Evolutionary conservation across 768 basidiomycete genomes (phyloP), one percentile per base, ranked within the genome.

Genomic region (Phlebiopsis flavidoalba): DNA sequence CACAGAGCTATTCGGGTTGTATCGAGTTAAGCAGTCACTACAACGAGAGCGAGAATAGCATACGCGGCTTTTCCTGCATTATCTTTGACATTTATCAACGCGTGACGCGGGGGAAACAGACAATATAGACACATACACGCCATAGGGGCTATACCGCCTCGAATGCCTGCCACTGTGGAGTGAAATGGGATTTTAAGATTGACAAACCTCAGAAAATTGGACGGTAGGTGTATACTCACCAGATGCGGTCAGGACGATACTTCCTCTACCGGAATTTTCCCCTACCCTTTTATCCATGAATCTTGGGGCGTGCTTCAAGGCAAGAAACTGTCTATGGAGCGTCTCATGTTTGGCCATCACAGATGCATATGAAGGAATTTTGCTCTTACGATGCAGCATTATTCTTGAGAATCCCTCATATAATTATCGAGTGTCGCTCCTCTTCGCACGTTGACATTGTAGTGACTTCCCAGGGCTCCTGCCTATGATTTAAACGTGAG

Each of bases 1-100:
- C 57, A 53, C 53, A 36, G 53, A 31, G 8, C n/a, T 33, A 45
- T 17, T 12, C 40, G 17, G 8, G 40, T 17, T 6, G 26, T 31
- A 31, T 31, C 6, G 26, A 31, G 6, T 31, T 31, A 31, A 2
- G 26, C 2, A 31, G 26, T 31, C 26, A 31, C 26, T 31, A 31
- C 26, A 31, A 2, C 3, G 26, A 31, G 26, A 3, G 26, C 6
- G 26, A 31, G 26, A 14, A 31, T 8, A 11, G 77, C 87, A 74
- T 69, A 94, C 93, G 92, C 92, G 37, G 94, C 91, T 77, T 96
- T 96, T 65, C 90, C 91, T 54, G 93, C 93, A 65, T 91, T 93
- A 67, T 96, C 93, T 89, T 71, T 8, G 48, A 8, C 48, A 11
- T 21, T 24, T 14, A 40, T 40, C n/a, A 26, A n/a, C 24, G n/a